Evolutionary conservation across 768 basidiomycete species (phyloP), one percentile per base, ranked within the genome.

Genomic region (Floccularia luteovirens): DNA sequence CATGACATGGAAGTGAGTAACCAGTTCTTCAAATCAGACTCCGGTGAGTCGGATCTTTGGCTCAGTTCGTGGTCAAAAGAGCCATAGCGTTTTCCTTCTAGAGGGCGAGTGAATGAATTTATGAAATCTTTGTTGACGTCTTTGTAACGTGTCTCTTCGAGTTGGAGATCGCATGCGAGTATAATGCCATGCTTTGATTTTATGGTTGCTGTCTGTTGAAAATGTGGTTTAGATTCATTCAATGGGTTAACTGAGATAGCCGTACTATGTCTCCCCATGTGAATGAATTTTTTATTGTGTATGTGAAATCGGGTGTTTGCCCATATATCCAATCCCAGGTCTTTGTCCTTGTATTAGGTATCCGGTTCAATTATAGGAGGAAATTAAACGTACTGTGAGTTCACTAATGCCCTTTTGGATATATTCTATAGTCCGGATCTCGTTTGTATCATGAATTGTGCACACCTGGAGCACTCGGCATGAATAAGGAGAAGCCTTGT

Each of bases 311-410:
- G 30, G 93, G 92, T 0, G 93, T 94, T 54, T 93, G 88, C 0
- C 93, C 94, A 51, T 79, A 96, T 11, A 74, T 67, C 91, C 93
- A 98, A 16, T 89, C 74, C 96, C 96, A 97, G 24, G 73, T 81
- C 92, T 93, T 50, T 10, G 25, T 16, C 21, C 24, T 11, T 7
- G 24, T 13, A 20, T 39, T 13, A 39, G 19, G 17, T 19, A 34
- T 7, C 24, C n/a, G 13, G 5, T 6, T 7, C 8, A 13, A 23
- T 11, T 4, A 5, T 3, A 19, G 5, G 32, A 27, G 40, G 25
- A 32, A 25, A n/a, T 12, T 21, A 30, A 16, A 59, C 75, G 24
- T 46, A 84, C 90, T 49, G 66, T 71, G 38, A 99, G 65, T 54
- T 94, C 90, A 1, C 64, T 59, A 57, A 88, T 82, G 5, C 87